Base-by-base conservation (phyloP, 139 green algal genomes). In the Medakamo hakoo region DNA sequence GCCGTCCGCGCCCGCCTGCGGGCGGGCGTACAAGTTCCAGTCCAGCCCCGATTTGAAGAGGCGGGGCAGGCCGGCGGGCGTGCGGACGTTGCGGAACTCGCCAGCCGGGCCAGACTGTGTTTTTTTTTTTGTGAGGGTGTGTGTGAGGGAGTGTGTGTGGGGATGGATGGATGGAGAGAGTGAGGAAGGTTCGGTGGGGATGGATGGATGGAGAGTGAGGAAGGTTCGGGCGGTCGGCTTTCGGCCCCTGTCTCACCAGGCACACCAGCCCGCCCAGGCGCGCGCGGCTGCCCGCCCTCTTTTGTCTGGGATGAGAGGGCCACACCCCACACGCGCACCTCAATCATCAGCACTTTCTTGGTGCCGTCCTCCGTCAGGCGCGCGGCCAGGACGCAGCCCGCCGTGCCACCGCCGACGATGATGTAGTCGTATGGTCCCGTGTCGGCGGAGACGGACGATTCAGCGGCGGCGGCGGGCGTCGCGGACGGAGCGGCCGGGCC, bases 311-410 rank as follows among this genome's bases (percentile, higher is more conserved):
- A n/a, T n/a, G n/a, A n/a, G n/a, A 28, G 65, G 22, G 20, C 66
- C 59, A 27, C 26, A 27, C 9, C 66, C 61, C n/a, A n/a, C n/a
- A n/a, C n/a, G n/a, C n/a, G n/a, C 26, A 71, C 86, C 78, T 95
- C 88, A 4, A 95, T 68, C 24, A 95, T 40, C 4, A 95, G 75
- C 28, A 94, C 84, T 2, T 70, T 77, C 68, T 94, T 92, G 62
- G n/a, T 73, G 29, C 71, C 74, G 62, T 89, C 80, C 9, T 76
- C 84, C 16, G 81, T 82, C 27, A 95, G 79, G n/a, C 83, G 70
- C 71, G 93, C 92, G 16, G 89, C 89, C 30, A 96, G 75, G 23
- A 95, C 77, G 68, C 87, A 95, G 2, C 85, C 87, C 22, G 89
- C 84, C 21, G 86, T 78, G 24, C 89, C 89, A 27, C 89, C 89